Percentiles rank a stretch among this genome's conserved stretches.
phyloP scores from a whole-genome alignment of 768 basidiomycete genomes.

The Rhodotorula sphaerocarpa region DNA sequence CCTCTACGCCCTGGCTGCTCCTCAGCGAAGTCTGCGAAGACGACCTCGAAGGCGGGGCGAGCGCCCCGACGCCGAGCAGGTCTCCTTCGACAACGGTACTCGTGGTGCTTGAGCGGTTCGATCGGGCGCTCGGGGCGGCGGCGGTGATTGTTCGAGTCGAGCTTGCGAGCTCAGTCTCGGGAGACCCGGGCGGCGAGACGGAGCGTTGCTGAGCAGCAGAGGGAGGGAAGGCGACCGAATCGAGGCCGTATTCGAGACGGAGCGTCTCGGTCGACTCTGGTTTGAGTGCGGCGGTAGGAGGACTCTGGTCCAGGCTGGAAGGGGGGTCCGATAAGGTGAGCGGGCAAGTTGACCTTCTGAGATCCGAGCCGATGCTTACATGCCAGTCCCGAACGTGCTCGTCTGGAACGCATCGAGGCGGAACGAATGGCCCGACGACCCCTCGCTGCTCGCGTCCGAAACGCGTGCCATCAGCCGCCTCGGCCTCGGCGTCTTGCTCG shows the following conservation, averaged over 20 bases:
- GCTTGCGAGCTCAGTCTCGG: not conserved
- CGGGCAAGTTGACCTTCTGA: too few species aligned
- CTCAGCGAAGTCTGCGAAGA: not conserved
- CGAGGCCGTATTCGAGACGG: not conserved
- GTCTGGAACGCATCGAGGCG: not conserved
- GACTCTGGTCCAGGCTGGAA: slow-evolving; percentile 19
- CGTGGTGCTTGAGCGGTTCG: not conserved
- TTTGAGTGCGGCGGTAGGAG: slow-evolving; percentile 2
- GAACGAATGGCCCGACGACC: not conserved
- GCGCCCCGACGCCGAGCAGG: slow-evolving; percentile 4
- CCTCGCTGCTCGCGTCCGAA: not conserved
- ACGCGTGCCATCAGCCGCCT: not conserved
- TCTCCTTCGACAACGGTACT: not conserved
- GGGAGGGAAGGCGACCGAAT: not conserved
- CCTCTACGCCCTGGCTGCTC: not conserved
- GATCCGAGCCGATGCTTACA: too few species aligned
- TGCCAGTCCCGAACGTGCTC: not conserved
- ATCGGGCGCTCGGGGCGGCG: too few species aligned
- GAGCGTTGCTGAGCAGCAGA: not conserved
- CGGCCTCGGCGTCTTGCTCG: not conserved
- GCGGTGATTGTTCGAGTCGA: slow-evolving; percentile 3
- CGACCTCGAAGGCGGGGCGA: not conserved
- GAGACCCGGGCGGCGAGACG: not conserved
- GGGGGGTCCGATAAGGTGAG: too few species aligned
- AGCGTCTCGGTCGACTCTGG: slow-evolving; percentile 22